phyloP scores from a whole-genome alignment of 2,329 filamentous ascomycete genomes.

The Trichoderma polysporum region DNA sequence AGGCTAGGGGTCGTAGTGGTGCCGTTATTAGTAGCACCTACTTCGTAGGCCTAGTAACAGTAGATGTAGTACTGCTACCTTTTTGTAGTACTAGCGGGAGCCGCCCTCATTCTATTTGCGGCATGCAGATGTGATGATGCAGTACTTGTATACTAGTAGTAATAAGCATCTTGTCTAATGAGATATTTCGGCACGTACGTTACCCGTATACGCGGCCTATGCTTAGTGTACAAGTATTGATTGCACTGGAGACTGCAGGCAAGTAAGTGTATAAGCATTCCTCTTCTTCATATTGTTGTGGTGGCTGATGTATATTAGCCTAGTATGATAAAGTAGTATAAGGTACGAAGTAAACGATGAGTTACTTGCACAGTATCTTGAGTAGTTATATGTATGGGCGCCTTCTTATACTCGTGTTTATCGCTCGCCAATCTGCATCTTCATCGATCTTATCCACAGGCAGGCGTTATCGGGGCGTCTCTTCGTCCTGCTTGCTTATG shows the following conservation, averaged over 20 bases:
- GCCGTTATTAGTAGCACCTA: neutral
- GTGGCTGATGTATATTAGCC: neutral
- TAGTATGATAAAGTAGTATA: neutral
- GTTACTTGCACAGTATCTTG: neutral
- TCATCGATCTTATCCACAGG: conserved; percentile 15
- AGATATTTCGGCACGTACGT: neutral
- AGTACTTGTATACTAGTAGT: neutral
- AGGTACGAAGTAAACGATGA: neutral
- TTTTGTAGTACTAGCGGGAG: neutral
- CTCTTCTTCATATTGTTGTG: neutral
- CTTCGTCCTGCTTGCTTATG: neutral
- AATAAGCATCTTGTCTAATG: neutral
- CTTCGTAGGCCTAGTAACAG: neutral
- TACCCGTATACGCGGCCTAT: neutral
- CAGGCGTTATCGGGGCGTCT: conserved; percentile 8
- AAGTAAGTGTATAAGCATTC: neutral
- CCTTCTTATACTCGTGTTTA: neutral
- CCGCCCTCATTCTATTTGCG: neutral
- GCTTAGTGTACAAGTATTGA: neutral
- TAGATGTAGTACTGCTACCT: neutral
- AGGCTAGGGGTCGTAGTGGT: neutral
- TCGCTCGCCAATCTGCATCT: conserved; percentile 20
- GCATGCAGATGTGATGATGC: neutral
- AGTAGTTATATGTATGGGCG: neutral
- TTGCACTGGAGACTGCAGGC: neutral